Base-by-base conservation (phyloP, 1,284 basidiomycete genomes). In the Cryptococcus depauperatus region DNA sequence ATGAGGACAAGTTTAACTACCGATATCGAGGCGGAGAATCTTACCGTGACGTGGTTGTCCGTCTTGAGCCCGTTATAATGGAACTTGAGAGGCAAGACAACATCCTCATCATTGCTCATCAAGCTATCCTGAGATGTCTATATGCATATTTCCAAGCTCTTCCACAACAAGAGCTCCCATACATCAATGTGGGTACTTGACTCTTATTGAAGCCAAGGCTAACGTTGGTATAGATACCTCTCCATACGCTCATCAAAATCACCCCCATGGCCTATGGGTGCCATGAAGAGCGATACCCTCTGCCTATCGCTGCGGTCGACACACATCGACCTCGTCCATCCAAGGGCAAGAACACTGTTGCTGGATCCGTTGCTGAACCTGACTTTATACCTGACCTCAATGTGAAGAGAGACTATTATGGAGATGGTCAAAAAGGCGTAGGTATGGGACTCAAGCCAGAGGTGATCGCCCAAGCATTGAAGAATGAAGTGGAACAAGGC, bases 1-100 rank as follows among this genome's bases (percentile, higher is more conserved):
- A 98, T 63, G 91, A 98, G 45, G 95, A 99, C 75, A 99, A 99
- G 72, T 99, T 96, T 73, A 98, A 98, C 73, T 99, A 99, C 68
- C 82, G 95, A 21, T 97, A 97, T 71, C 77, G 88, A 69, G 83
- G 81, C 16, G 93, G 95, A 43, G 95, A 96, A 68, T 92, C 89
- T 4, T 96, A 96, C 68, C 80, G 91, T 21, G 91, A 96, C 65
- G 88, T 92, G 8, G 90, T 97, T n/a, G 82, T 91, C 5, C 81
- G 93, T 25, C 76, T 99, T 22, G 95, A 99, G 67, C 95, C 95
- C 11, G 86, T 97, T 43, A 97, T 99, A 59, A 97, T 98, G 88
- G 95, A 99, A 70, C 79, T 98, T 16, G 95, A 99, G 69, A 76
- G 95, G 43, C 92, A 96, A 68, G 86, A 93, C 68, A 96, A 98